These are phyloP conservation scores for Colletotrichum sp. DNA, from an alignment of 2,329 filamentous ascomycete genomes.

Conservation along the genomic window DNA sequence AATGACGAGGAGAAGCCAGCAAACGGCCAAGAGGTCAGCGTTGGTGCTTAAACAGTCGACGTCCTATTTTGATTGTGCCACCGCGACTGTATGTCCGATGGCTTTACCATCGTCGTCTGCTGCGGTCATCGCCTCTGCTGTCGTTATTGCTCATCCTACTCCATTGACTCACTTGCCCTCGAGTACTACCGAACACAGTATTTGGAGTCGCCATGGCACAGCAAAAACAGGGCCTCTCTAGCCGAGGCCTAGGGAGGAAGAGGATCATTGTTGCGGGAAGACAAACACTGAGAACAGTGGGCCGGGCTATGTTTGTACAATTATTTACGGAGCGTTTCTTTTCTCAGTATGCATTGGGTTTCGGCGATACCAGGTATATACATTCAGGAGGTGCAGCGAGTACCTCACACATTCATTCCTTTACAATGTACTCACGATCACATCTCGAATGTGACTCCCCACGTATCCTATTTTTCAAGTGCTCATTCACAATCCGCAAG, in stretches of 20 bases:
- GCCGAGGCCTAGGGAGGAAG: background rate
- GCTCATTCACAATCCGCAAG: background rate
- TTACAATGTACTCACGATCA: background rate
- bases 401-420: background rate
- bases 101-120: background rate
- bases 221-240: background rate
- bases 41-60: background rate
- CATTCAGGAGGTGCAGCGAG: background rate
- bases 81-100: background rate
- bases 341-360: background rate
- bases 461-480: background rate
- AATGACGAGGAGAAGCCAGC: constrained; percentile 1
- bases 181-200: rapidly evolving
- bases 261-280: background rate
- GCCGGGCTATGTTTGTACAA: background rate
- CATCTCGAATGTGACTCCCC: background rate
- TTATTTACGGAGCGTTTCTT: background rate
- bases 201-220: background rate
- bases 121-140: background rate
- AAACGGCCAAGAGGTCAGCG: constrained; percentile 8
- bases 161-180: background rate
- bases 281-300: background rate
- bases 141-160: background rate
- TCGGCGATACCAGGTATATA: constrained; percentile 6
- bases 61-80: background rate